Conservation (phyloP, 2,329 filamentous ascomycete genomes). For the Ascochyta fabae region DNA sequence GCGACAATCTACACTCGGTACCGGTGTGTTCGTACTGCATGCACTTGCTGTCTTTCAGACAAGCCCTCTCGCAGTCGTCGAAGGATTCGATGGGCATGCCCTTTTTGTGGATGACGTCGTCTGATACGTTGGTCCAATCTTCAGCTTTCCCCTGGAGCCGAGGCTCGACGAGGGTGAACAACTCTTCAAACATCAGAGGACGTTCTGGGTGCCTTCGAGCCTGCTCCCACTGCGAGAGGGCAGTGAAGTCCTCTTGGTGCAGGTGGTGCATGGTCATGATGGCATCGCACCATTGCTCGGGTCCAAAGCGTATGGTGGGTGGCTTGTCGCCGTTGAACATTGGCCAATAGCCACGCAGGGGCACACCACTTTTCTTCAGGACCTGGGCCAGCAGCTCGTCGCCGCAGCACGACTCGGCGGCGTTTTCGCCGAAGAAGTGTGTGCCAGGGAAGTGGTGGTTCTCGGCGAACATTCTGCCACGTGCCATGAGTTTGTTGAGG, state of each 20-base stretch:
- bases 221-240: constrained; percentile 37
- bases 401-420: constrained; percentile 47
- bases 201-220: constrained; percentile 28
- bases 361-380: constrained; percentile 45
- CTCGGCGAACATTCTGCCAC: constrained; percentile 46
- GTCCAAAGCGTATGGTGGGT: constrained; percentile 46
- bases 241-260: constrained; percentile 36
- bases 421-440: constrained; percentile 45
- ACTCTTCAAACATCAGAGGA: constrained; percentile 44
- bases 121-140: constrained; percentile 46
- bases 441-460: constrained; percentile 42
- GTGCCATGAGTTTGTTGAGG: constrained; percentile 53
- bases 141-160: constrained; percentile 29
- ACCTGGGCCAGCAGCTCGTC: constrained; percentile 49
- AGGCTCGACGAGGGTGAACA: constrained; percentile 41
- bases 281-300: constrained; percentile 53
- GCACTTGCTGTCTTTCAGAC: constrained; percentile 38
- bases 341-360: constrained; percentile 50
- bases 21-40: constrained; percentile 43
- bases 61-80: constrained; percentile 37
- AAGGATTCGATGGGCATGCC: constrained; percentile 33
- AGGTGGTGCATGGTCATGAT: constrained; percentile 51
- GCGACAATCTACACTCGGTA: constrained; percentile 36
- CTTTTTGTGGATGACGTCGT: constrained; percentile 32
- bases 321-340: constrained; percentile 55